phyloP scores from a whole-genome alignment of 805 yeast species.

The Candida broadrunensis region DNA sequence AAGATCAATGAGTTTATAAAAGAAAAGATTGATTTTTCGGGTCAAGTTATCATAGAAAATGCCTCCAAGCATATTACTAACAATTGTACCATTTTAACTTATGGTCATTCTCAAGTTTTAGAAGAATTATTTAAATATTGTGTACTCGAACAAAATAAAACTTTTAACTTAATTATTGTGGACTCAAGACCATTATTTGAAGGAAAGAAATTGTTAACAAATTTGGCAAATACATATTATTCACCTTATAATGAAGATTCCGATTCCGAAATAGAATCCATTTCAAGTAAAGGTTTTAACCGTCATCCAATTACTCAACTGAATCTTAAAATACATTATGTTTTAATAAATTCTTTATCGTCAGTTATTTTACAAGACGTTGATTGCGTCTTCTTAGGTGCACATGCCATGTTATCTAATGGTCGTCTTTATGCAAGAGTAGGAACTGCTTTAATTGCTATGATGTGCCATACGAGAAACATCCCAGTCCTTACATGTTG shows the following conservation, averaged over 20 bases:
- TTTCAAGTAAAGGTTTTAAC: constrained; percentile 12
- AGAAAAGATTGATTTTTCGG: constrained; percentile 84
- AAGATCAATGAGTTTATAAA: constrained; percentile 77
- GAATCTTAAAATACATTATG: constrained; percentile 77
- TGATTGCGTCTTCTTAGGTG: constrained; percentile 89
- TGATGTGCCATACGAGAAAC: constrained; percentile 82
- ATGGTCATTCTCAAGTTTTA: constrained; percentile 84
- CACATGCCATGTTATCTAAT: constrained; percentile 94
- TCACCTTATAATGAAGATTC: constrained; percentile 10
- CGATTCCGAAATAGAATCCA: constrained; percentile 15
- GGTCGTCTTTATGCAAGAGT: constrained; percentile 91
- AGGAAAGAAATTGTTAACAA: constrained; percentile 74
- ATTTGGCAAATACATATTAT: constrained; percentile 47
- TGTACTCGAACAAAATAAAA: constrained; percentile 53
- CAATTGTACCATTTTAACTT: constrained; percentile 79
- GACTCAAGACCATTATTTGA: constrained; percentile 95
- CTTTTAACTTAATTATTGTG: constrained; percentile 77
- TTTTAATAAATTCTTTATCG: constrained; percentile 72
- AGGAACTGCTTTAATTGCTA: constrained; percentile 91
- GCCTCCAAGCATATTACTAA: constrained; percentile 75
- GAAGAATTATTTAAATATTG: constrained; percentile 70
- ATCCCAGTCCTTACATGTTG: constrained; percentile 95
- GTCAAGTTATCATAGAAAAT: constrained; percentile 72
- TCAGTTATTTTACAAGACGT: constrained; percentile 77
- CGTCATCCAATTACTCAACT: constrained; percentile 31